Evolutionary conservation across 164 flowering plant genomes (phyloP), one percentile per base, ranked within the genome.

Genomic region (Piper betle): DNA sequence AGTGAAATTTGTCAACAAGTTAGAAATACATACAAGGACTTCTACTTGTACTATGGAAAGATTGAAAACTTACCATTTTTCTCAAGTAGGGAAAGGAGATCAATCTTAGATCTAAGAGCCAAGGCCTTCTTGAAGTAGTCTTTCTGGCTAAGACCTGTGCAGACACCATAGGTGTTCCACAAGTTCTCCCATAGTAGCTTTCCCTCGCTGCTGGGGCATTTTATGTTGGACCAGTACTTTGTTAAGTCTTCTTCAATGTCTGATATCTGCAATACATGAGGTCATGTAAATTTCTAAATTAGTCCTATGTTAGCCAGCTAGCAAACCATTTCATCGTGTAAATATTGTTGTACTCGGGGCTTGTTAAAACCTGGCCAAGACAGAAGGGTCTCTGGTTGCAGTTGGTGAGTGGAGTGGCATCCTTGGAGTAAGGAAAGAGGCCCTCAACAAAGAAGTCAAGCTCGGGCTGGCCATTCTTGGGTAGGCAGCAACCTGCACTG

Each of bases 131-230:
- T 40, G 54, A 66, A 66, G 60, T 66, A 66, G 12, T 66, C 64
- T 11, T 60, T 59, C 16, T 66, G 54, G 33, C 46, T 66, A 10
- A 65, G 58, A 25, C 58, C 62, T 7, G 63, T n/a, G 62, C 68
- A 65, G 15, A 48, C 58, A 53, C 68, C 69, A 19, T 53, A 42
- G 6, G 64, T 53, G 13, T 42, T 60, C 69, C 69, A 66, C n/a
- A 59, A 16, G 19, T 55, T 67, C 19, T 11, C 43, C 69, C 69
- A 67, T 6, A 42, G 19, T n/a, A 4, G 4, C 7, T n/a, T 54
- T 19, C 55, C 55, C 1, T 67, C 61, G 25, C 50, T 61, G 43
- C 69, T 67, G 8, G 69, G 69, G 48, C 69, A 67, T 56, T 61
- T 61, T 48, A 67, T 55, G 61, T 46, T 67, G 20, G 64, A 25